phyloP scores from a whole-genome alignment of 2,329 filamentous ascomycete species.

The Pseudogymnoascus sp. region DNA sequence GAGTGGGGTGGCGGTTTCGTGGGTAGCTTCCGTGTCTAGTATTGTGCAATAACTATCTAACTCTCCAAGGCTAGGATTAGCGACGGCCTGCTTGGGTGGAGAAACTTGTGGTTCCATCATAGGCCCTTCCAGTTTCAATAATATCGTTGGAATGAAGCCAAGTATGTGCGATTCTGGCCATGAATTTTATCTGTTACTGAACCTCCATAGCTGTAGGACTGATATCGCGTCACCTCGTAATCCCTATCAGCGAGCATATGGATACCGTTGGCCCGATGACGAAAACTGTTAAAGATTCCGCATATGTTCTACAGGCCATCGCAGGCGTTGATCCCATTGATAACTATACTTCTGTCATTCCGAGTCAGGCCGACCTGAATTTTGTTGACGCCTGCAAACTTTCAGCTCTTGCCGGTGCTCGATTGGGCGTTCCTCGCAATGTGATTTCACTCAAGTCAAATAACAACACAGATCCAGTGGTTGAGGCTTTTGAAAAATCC shows the following conservation, averaged over 20 bases:
- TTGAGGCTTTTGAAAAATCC: conserved; percentile 43
- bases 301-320: conserved; percentile 54
- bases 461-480: conserved; percentile 22
- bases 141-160: conserved; percentile 58
- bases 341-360: conserved; percentile 56
- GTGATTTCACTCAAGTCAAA: conserved; percentile 30
- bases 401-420: conserved; percentile 44
- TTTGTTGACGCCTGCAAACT: conserved; percentile 52
- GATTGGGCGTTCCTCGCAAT: conserved; percentile 58
- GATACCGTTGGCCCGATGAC: conserved; percentile 60
- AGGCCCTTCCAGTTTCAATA: conserved; percentile 44
- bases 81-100: conserved; percentile 51
- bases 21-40: conserved; percentile 42
- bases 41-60: too few relatives aligned
- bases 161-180: conserved; percentile 21
- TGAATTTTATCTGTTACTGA: too few relatives aligned
- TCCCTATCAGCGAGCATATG: conserved; percentile 56
- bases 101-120: conserved; percentile 59
- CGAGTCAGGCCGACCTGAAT: conserved; percentile 45
- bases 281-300: conserved; percentile 57
- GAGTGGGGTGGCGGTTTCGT: conserved; percentile 48
- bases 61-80: conserved; percentile 20
- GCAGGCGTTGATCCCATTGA: conserved; percentile 51
- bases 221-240: conserved; percentile 51
- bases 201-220: conserved; percentile 42